These are phyloP conservation scores for Calonectria henricotiae DNA, from an alignment of 2,329 filamentous ascomycete genomes.

Conservation along the genomic window DNA sequence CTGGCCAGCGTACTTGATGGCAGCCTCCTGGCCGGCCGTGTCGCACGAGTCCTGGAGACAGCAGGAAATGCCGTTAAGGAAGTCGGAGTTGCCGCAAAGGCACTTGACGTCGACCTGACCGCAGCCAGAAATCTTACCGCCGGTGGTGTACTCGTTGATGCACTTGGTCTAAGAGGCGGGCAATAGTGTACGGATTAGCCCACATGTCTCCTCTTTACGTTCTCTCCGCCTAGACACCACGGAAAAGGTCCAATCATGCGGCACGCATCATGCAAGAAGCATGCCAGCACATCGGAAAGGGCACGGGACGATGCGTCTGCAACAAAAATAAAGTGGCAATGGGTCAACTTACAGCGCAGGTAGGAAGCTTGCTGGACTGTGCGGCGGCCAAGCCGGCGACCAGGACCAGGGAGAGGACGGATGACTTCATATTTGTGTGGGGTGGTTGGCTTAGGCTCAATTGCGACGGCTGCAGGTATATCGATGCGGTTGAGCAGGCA, in stretches of 20 bases:
- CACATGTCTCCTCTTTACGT: not conserved
- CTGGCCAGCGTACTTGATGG: constrained; percentile 59
- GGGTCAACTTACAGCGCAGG: constrained; percentile 58
- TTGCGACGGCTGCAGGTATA: not conserved
- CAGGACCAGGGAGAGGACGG: constrained; percentile 53
- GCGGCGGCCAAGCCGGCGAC: constrained; percentile 57
- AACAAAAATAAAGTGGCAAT: not conserved
- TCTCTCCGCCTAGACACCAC: constrained; percentile 8
- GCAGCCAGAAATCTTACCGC: constrained; percentile 59
- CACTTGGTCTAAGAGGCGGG: constrained; percentile 53
- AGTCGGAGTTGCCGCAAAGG: constrained; percentile 61
- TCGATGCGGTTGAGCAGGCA: not conserved
- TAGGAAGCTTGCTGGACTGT: constrained; percentile 56
- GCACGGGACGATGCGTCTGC: not conserved
- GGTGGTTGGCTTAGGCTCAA: not conserved
- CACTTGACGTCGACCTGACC: constrained; percentile 59
- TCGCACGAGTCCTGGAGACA: constrained; percentile 60
- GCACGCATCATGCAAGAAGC: not conserved
- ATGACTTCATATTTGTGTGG: constrained; percentile 57
- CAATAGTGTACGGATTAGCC: constrained; percentile 29
- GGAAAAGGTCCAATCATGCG: not conserved
- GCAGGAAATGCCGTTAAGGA: constrained; percentile 62
- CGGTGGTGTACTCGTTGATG: constrained; percentile 56
- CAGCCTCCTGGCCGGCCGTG: constrained; percentile 53
- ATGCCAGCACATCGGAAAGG: constrained; percentile 16